Conservation (phyloP, 2,329 filamentous ascomycete genomes). For the Calonectria hongkongensis region DNA sequence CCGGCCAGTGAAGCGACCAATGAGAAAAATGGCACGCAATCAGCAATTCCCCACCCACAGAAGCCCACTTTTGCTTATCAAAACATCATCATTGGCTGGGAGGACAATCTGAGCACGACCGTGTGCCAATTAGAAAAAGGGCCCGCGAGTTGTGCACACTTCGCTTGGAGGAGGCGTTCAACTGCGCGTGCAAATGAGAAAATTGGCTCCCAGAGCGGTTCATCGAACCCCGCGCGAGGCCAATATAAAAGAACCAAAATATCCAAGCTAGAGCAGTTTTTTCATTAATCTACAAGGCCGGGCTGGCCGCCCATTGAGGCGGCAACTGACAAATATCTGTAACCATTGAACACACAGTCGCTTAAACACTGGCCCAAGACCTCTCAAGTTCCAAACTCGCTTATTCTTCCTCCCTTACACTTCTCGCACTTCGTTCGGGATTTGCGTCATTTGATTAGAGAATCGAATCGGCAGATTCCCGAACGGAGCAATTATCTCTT, state of each 20-base stretch:
- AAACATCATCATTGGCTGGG: not conserved
- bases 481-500: not conserved
- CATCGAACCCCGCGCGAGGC: not conserved
- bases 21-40: slow-evolving; percentile 23
- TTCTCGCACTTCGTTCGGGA: not conserved
- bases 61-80: not conserved
- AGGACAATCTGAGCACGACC: not conserved
- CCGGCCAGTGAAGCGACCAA: not conserved
- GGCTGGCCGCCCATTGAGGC: not conserved
- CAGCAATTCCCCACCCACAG: not conserved
- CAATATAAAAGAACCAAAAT: not conserved
- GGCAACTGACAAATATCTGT: not conserved
- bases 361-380: not conserved
- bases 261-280: not conserved
- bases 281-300: not conserved
- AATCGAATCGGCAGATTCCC: not conserved
- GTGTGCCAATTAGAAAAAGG: slow-evolving; percentile 15
- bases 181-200: not conserved
- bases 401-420: not conserved
- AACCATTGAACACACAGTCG: not conserved
- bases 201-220: not conserved
- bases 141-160: not conserved
- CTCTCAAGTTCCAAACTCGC: not conserved
- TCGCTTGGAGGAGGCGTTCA: not conserved
- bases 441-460: not conserved